A percentile compares a stretch with the other conserved stretches of the same genome.
Evolutionary conservation across 305 asterid species (phyloP).

Genomic region (Lippia alba): DNA sequence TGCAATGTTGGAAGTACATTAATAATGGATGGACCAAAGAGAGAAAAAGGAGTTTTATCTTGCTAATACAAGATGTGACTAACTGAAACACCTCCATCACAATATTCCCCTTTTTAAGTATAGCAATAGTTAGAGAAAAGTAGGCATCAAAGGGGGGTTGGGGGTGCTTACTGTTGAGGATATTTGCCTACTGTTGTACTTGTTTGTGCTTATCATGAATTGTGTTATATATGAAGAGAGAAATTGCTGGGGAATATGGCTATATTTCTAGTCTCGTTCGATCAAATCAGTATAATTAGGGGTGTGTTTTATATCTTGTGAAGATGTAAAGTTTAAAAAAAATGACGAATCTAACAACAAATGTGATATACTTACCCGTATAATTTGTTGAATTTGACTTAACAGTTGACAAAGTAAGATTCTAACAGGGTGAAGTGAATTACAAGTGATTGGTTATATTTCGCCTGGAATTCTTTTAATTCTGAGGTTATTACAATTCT

Average conservation of each 20-base stretch:
- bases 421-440: too few relatives aligned
- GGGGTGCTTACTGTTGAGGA: slow-evolving; percentile 17
- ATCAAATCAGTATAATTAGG: too few relatives aligned
- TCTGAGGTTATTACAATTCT: too few relatives aligned
- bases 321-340: too few relatives aligned
- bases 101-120: slow-evolving; percentile 51
- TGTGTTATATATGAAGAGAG: background rate
- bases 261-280: too few relatives aligned
- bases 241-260: slow-evolving; percentile 11
- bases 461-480: too few relatives aligned
- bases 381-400: too few relatives aligned
- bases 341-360: too few relatives aligned
- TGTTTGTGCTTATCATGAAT: slow-evolving; percentile 5
- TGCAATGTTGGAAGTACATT: slow-evolving; percentile 41
- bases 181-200: slow-evolving; percentile 12
- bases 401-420: too few relatives aligned
- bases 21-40: slow-evolving; percentile 51
- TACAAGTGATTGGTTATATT: too few relatives aligned
- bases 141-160: background rate
- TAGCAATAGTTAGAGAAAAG: slow-evolving; percentile 37
- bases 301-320: too few relatives aligned
- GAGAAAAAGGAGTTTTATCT: slow-evolving; percentile 38
- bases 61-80: slow-evolving; percentile 59
- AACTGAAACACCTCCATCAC: slow-evolving; percentile 66
- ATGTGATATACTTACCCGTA: too few relatives aligned